Evolutionary conservation across 768 basidiomycete species (phyloP), one percentile per base, ranked within the genome.

Genomic region (Leccinum arenicola): DNA sequence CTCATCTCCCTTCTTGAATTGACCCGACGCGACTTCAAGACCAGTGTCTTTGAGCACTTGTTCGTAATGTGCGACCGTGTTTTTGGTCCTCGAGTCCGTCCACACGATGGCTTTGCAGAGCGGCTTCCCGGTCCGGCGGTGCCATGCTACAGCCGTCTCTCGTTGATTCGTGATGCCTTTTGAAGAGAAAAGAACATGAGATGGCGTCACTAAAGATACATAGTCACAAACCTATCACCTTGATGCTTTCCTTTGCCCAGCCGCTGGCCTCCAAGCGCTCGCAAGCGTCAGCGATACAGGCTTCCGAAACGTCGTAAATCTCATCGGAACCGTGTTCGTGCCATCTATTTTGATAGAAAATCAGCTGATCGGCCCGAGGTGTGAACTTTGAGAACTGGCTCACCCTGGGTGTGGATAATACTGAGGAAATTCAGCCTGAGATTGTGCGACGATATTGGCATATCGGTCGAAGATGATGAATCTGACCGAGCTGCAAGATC

Each of bases 121-220:
- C 0, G 95, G 89, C 73, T 91, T 89, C 47, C 97, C 97, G 0
- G 95, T 95, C 68, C 80, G 82, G 60, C 89, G 84, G 70, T 91
- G 91, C 97, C 97, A 98, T 17, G 86, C 91, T 31, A 98, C 86
- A 3, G 95, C 86, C 1, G 97, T 98, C 74, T 98, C 97, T 56
- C 97, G 87, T 75, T 98, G 96, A 71, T 98, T 99, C 45, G 96
- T 98, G 75, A 98, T 92, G 25, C 95, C 90, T 88, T 60, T 51
- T 17, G 14, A 27, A 17, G 52, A 23, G 15, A 58, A 60, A 60
- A 50, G 25, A 47, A 25, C 29, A 8, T 54, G 45, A 59, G 50
- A 63, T 59, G 56, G 48, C 11, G 15, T 3, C 25, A 55, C 45
- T 9, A 25, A 21, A 57, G 36, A 23, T n/a, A 15, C 4, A 9